These are phyloP conservation scores for Kazachstania psychrophila DNA, from an alignment of 805 yeast genomes.

Conservation along the genomic window DNA sequence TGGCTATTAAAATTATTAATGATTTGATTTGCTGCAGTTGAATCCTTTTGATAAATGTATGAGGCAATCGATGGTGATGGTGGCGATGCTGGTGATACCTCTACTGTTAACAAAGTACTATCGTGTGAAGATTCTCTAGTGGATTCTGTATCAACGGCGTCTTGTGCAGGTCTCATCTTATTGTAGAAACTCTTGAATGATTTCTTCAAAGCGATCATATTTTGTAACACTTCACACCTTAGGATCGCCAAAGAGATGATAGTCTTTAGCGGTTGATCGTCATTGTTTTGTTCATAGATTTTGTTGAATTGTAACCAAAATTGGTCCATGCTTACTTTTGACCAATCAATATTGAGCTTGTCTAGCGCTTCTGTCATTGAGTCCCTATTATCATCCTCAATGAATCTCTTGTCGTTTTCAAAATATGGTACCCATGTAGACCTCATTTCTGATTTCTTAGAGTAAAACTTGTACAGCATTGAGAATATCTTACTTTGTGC, in stretches of 20 bases:
- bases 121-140: constrained; percentile 4
- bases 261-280: constrained; percentile 14
- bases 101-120: not conserved
- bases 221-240: constrained; percentile 14
- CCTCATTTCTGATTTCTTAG: no score
- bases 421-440: no score
- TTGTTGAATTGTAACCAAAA: constrained; percentile 16
- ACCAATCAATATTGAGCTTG: constrained; percentile 19
- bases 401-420: constrained; percentile 2
- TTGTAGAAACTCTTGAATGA: constrained; percentile 10
- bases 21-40: constrained; percentile 9
- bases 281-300: constrained; percentile 2
- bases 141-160: not conserved
- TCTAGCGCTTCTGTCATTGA: constrained; percentile 9
- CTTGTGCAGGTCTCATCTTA: not conserved
- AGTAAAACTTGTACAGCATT: constrained; percentile 9
- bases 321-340: constrained; percentile 8
- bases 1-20: constrained; percentile 21
- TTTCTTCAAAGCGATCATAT: constrained; percentile 11
- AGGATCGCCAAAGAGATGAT: constrained; percentile 20
- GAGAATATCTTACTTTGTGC: constrained; percentile 16
- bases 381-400: constrained; percentile 6
- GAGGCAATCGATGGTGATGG: constrained; percentile 4
- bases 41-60: not conserved
- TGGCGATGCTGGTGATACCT: constrained; percentile 6